Evolutionary conservation across 2,329 filamentous ascomycete species (phyloP).

Genomic region (Cytospora piceae): DNA sequence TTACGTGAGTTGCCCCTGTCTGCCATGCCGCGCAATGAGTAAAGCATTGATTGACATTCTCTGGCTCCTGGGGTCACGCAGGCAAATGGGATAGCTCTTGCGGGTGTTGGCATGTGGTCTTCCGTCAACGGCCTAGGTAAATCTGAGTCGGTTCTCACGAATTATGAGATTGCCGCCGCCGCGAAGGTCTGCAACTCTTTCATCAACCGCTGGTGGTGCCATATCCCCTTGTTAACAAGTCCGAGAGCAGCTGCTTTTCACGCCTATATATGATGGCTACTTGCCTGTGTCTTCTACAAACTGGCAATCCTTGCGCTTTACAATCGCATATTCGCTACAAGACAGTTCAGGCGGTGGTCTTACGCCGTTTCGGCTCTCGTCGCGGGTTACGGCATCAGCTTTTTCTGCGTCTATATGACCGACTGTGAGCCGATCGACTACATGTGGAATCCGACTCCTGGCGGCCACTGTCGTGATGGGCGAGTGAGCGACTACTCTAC

Average conservation of each 20-base stretch:
- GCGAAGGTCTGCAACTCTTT: too few species aligned
- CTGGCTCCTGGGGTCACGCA: constrained; percentile 2
- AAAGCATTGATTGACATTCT: too few species aligned
- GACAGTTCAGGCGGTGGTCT: too few species aligned
- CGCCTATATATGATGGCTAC: constrained; percentile 38
- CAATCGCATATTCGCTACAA: constrained; percentile 38
- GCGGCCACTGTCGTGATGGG: constrained; percentile 44
- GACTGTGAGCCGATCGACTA: constrained; percentile 21
- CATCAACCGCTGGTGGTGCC: too few species aligned
- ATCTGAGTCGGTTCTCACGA: constrained; percentile 29
- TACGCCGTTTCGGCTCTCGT: too few species aligned
- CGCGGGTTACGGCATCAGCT: constrained; percentile 35
- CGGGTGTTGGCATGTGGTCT: constrained; percentile 34
- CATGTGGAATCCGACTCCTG: constrained; percentile 40
- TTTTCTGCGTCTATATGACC: constrained; percentile 39
- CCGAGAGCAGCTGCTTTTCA: constrained; percentile 31
- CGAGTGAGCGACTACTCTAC: constrained; percentile 32
- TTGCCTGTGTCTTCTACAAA: constrained; percentile 37
- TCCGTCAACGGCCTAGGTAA: constrained; percentile 35
- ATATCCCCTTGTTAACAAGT: background rate
- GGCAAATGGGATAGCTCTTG: constrained; percentile 29
- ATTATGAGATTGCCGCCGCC: too few species aligned
- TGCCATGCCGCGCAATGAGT: too few species aligned
- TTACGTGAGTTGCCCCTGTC: constrained; percentile 31
- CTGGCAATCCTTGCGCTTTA: constrained; percentile 41